Base-by-base conservation (phyloP, 306 rosid genomes). In the Parietaria judaica region DNA sequence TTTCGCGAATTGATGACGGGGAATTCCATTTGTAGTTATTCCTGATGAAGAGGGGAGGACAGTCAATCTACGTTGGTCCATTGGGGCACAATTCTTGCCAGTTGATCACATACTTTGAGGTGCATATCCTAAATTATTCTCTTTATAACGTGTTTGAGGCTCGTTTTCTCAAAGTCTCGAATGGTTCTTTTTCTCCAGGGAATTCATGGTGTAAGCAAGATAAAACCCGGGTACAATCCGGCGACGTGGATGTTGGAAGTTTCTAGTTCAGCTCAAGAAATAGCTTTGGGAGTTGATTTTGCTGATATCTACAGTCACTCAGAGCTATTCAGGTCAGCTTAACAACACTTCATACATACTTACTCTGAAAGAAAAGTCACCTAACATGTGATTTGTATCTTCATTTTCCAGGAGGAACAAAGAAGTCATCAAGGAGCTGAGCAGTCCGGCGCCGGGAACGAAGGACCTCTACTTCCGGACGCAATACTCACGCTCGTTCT, bases 221-320 rank as follows among this genome's bases (percentile, higher is more conserved):
- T 80, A 14, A 72, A 76, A 54, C 76, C 69, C 9, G 64, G 71
- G 9, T 70, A 76, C 41, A 80, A 72, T 61, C 84, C 84, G 4
- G 84, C 84, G 10, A 76, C 84, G 15, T 80, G 84, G 84, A 79
- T 79, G 84, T 63, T 76, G 61, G 84, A 79, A 64, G 76, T 70
- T 6, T 65, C 78, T 5, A 14, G 74, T 46, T 31, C 71, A 36
- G 74, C 72, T 13, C 66, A 69, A 52, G 81, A 80, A 54, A 11
- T 55, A 6, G 43, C 68, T 58, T 65, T 76, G 64, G 69, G 63
- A 0, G 65, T 80, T 12, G 84, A 80, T 48, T 80, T 80, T 45
- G 31, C 74, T 4, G 17, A 36, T 43, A 11, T 60, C 35, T 80
- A 72, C 63, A 72, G 35, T 48, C 66, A 51, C 0, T 80, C 79